Evolutionary conservation across 2,329 filamentous ascomycete genomes (phyloP), one percentile per base, ranked within the genome.

Genomic region (Aspergillus texensis): DNA sequence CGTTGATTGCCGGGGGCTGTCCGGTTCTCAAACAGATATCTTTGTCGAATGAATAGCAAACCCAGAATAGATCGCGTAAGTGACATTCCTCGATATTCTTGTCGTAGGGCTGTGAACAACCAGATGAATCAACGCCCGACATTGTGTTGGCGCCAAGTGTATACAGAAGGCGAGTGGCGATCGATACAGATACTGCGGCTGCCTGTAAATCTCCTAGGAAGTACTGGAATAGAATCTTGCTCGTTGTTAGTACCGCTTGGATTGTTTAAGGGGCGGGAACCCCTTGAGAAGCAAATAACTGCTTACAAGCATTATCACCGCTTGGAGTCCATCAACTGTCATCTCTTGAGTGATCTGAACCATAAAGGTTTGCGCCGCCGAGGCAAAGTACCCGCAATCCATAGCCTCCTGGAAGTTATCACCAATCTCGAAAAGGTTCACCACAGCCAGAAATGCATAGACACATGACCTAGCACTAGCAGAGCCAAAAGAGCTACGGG

Each of bases 11-110:
- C 3, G 62, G 57, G 1, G 62, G 64, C 8, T 64, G 62, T 2
- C 62, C 66, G 0, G 56, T 68, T 10, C 66, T 53, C 1, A 69
- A 26, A 41, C 59, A 68, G 3, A 68, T 57, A 45, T 69, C 67
- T 24, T 69, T 67, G 53, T 68, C 67, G n/a, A 68, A 62, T 2
- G 66, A 63, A 32, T 67, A 69, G 39, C 61, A 67, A 1, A 67
- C 39, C 67, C 67, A 69, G 46, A 69, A 69, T 5, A 69, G 63
- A 58, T 64, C 62, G 1, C 67, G 62, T 30, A 66, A 21, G 6
- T 66, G 64, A n/a, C 36, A 66, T n/a, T 55, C 30, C 8, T 24
- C 6, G 8, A 14, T 28, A 16, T 43, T 50, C n/a, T 58, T 50
- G 43, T 48, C 19, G 14, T 57, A 32, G 2, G 9, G 3, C 1